Conservation (phyloP, 139 green algal species). For the Closterium sp. region DNA sequence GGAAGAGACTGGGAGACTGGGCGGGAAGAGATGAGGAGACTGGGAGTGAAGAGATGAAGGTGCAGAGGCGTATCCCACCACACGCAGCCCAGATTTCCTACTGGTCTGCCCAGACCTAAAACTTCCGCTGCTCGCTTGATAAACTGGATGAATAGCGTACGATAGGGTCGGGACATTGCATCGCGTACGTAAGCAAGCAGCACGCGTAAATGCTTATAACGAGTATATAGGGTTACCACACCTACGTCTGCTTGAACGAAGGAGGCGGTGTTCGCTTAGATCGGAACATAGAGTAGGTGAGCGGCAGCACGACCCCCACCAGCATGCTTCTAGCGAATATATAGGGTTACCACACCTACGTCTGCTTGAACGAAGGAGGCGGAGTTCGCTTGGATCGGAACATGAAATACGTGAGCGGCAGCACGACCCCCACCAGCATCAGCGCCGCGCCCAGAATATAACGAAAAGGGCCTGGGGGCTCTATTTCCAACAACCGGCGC, state of each 20-base stretch:
- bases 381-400: slow-evolving; percentile 29
- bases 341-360: slow-evolving; percentile 36
- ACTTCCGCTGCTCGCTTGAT: too few relatives aligned
- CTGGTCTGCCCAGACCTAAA: too few relatives aligned
- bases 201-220: too few relatives aligned
- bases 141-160: too few relatives aligned
- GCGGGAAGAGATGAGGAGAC: too few relatives aligned
- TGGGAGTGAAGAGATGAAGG: too few relatives aligned
- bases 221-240: slow-evolving; percentile 12
- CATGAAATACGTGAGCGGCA: slow-evolving; percentile 36
- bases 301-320: slow-evolving; percentile 6
- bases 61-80: too few relatives aligned
- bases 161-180: too few relatives aligned
- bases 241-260: slow-evolving; percentile 46
- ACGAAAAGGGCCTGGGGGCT: slow-evolving; percentile 26
- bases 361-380: slow-evolving; percentile 33
- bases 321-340: background rate
- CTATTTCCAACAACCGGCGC: slow-evolving; percentile 23
- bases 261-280: slow-evolving; percentile 21
- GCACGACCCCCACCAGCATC: slow-evolving; percentile 46
- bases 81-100: too few relatives aligned
- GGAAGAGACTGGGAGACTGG: too few relatives aligned
- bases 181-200: too few relatives aligned
- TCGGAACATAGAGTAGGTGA: slow-evolving; percentile 44
- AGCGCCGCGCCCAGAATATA: slow-evolving; percentile 41